phyloP scores from a whole-genome alignment of 768 basidiomycete genomes.

The Guyanaporus albipodus region DNA sequence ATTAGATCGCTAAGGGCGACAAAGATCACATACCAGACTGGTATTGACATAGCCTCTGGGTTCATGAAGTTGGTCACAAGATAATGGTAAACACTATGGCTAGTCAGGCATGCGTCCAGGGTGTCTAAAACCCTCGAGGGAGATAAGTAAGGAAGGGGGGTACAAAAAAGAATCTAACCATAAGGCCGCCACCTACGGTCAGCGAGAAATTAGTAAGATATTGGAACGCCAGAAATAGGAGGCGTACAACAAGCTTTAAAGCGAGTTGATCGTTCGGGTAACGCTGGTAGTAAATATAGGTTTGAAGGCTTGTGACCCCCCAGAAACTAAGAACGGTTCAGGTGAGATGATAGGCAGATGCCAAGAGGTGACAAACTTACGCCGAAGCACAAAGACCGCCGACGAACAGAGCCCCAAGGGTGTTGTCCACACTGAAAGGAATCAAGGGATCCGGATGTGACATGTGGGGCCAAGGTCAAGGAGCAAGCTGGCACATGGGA shows the following conservation, averaged over 20 bases:
- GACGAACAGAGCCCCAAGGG: conserved; percentile 53
- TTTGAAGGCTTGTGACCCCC: conserved; percentile 54
- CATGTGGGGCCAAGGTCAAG: too few relatives aligned
- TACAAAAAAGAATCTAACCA: conserved; percentile 6
- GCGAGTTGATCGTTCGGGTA: conserved; percentile 30
- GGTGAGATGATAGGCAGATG: neutral
- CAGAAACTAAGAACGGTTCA: conserved; percentile 40
- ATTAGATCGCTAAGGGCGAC: neutral
- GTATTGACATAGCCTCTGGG: conserved; percentile 38
- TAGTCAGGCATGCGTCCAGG: conserved; percentile 48
- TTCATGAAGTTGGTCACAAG: conserved; percentile 53
- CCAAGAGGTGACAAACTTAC: conserved; percentile 31
- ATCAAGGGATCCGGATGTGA: too few relatives aligned
- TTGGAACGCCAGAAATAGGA: neutral
- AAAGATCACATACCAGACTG: conserved; percentile 41
- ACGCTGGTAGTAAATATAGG: conserved; percentile 46
- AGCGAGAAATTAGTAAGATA: conserved; percentile 33
- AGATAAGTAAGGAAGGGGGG: neutral
- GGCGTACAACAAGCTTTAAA: conserved; percentile 39
- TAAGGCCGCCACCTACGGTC: conserved; percentile 27
- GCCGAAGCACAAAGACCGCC: conserved; percentile 51
- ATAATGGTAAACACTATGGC: conserved; percentile 57
- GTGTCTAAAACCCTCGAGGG: conserved; percentile 44
- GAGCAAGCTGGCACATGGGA: too few relatives aligned
- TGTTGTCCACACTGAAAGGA: too few relatives aligned